Conservation (phyloP, 192 early-diverging fungal species). For the Cetraspora pellucida region DNA sequence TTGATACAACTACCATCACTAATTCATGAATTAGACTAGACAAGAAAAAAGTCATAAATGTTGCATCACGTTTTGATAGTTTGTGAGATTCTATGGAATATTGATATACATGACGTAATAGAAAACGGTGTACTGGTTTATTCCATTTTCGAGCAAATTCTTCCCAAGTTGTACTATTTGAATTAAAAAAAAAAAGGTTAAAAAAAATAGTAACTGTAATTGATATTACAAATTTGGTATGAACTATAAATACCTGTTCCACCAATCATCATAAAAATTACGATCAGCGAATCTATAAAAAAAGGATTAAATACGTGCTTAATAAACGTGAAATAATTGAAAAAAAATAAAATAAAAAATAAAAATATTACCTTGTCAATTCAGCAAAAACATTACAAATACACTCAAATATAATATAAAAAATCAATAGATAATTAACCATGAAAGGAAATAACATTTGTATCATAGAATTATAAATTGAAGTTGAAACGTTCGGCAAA, state of each 20-base stretch:
- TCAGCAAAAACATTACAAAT: constrained; percentile 97
- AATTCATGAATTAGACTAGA: constrained; percentile 81
- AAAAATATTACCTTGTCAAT: constrained; percentile 63
- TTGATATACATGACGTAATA: constrained; percentile 88
- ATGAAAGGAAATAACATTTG: constrained; percentile 88
- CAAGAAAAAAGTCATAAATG: constrained; percentile 79
- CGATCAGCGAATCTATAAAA: constrained; percentile 83
- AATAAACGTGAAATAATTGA: not conserved
- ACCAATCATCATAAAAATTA: constrained; percentile 99
- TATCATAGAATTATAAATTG: constrained; percentile 59
- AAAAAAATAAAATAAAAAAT: constrained; percentile 4
- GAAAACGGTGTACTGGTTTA: constrained; percentile 91
- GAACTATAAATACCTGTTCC: constrained; percentile 60
- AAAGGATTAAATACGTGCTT: not conserved
- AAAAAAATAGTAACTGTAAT: too few relatives aligned
- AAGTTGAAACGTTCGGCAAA: constrained; percentile 63
- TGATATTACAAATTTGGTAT: not conserved
- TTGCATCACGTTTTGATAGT: constrained; percentile 69
- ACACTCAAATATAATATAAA: constrained; percentile 96
- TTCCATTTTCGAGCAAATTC: constrained; percentile 98
- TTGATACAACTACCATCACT: constrained; percentile 70
- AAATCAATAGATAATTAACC: constrained; percentile 87
- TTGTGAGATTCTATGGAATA: constrained; percentile 74
- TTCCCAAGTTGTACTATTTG: constrained; percentile 69
- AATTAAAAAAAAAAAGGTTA: too few relatives aligned